phyloP scores from a whole-genome alignment of 1,139 yeast species.

The Protomyces inouyei region DNA sequence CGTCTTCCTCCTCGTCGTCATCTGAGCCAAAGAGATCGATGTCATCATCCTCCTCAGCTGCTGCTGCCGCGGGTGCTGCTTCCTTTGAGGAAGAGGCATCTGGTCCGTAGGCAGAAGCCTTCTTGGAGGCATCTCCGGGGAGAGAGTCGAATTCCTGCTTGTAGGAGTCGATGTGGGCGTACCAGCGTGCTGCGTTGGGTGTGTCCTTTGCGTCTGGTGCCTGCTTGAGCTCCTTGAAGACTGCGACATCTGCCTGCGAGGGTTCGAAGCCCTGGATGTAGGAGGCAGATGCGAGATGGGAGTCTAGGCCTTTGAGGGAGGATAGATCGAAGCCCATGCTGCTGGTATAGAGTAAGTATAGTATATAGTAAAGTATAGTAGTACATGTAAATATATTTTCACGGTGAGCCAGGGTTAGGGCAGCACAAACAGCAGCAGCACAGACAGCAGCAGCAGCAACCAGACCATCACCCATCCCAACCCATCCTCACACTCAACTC shows the following conservation, averaged over 20 bases:
- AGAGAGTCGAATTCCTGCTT: conserved; percentile 61
- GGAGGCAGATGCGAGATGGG: conserved; percentile 31
- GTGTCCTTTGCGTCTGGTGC: conserved; percentile 53
- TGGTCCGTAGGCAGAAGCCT: conserved; percentile 54
- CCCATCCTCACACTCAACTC: not conserved
- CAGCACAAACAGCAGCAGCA: not conserved
- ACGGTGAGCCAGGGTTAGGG: not conserved
- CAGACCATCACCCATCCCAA: too few relatives aligned
- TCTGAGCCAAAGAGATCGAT: conserved; percentile 93
- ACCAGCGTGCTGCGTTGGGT: conserved; percentile 97
- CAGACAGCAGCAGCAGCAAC: not conserved
- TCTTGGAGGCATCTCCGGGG: conserved; percentile 42
- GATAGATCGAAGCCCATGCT: conserved; percentile 25
- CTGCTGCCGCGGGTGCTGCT: conserved; percentile 52
- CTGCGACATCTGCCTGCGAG: conserved; percentile 92
- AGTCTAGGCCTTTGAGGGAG: conserved; percentile 25
- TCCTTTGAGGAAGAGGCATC: conserved; percentile 59
- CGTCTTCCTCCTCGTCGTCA: conserved; percentile 89
- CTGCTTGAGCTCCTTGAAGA: conserved; percentile 83
- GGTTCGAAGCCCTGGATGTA: conserved; percentile 81
- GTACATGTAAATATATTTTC: too few relatives aligned
- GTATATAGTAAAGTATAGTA: too few relatives aligned
- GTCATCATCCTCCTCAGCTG: conserved; percentile 73
- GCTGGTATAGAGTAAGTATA: too few relatives aligned
- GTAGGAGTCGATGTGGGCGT: conserved; percentile 93